phyloP scores from a whole-genome alignment of 2,329 filamentous ascomycete species.

The Colletotrichum plurivorum region DNA sequence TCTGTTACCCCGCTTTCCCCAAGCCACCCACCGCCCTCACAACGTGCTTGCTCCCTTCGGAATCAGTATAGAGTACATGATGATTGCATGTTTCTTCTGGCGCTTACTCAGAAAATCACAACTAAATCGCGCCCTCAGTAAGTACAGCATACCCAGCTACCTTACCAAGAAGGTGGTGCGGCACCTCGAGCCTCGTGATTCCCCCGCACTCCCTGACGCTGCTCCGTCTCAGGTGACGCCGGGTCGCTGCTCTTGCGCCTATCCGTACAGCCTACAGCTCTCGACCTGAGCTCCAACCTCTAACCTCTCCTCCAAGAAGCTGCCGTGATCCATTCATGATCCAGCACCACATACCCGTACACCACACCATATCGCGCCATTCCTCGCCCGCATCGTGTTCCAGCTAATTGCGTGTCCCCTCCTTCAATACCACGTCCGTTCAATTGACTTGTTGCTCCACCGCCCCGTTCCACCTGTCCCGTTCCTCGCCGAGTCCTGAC shows the following conservation, averaged over 20 bases:
- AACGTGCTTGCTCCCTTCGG: too few relatives aligned
- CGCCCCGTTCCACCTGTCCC: slow-evolving; percentile 11
- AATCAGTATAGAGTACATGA: too few relatives aligned
- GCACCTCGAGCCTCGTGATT: slow-evolving; percentile 29
- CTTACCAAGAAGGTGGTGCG: too few relatives aligned
- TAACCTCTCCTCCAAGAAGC: slow-evolving; percentile 1
- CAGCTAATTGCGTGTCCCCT: slow-evolving; percentile 9
- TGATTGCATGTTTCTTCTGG: too few relatives aligned
- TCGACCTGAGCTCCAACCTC: neutral
- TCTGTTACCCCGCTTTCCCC: slow-evolving; percentile 26
- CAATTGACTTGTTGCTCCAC: slow-evolving; percentile 22
- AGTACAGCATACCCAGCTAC: too few relatives aligned
- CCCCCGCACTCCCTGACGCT: slow-evolving; percentile 39
- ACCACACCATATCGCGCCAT: neutral
- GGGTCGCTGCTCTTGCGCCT: neutral
- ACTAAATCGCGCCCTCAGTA: too few relatives aligned
- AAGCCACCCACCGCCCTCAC: slow-evolving; percentile 5
- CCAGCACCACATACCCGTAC: neutral
- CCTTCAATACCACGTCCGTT: slow-evolving; percentile 21
- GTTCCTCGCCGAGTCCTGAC: slow-evolving; percentile 16
- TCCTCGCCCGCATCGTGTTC: slow-evolving; percentile 18
- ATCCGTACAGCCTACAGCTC: neutral
- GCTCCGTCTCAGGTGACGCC: slow-evolving; percentile 37
- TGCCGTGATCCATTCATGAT: slow-evolving; percentile 6
- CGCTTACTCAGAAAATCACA: too few relatives aligned